A percentile compares a stretch with the other conserved stretches of the same genome.
These are phyloP conservation scores for Chlamydomonas incerta DNA, from an alignment of 139 green algal species.

Conservation along the genomic window DNA sequence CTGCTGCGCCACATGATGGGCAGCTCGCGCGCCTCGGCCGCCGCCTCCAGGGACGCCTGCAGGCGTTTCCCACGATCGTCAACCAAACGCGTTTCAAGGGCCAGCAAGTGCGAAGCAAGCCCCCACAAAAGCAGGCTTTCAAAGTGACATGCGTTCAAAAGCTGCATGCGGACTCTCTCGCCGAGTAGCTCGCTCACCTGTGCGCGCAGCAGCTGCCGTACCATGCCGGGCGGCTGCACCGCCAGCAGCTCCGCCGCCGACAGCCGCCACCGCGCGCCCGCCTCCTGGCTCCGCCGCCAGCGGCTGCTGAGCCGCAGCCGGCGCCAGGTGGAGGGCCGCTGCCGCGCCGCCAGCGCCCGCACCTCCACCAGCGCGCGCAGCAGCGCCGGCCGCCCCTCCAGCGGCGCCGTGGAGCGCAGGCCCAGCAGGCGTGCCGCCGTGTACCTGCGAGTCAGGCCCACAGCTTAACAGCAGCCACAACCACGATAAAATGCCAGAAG, in stretches of 20 bases:
- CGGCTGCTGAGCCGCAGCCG: not conserved
- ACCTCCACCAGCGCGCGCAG: slow-evolving; percentile 20
- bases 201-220: not conserved
- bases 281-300: not conserved
- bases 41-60: slow-evolving; percentile 14
- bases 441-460: too few relatives aligned
- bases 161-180: too few relatives aligned
- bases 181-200: too few relatives aligned
- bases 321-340: slow-evolving; percentile 24
- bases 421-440: slow-evolving; percentile 96
- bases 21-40: slow-evolving; percentile 5
- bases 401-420: slow-evolving; percentile 56
- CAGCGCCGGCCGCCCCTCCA: slow-evolving; percentile 12
- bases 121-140: too few relatives aligned
- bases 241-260: not conserved
- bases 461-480: too few relatives aligned
- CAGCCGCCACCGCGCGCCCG: not conserved
- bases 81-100: too few relatives aligned
- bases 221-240: not conserved
- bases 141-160: too few relatives aligned
- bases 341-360: not conserved
- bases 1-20: slow-evolving; percentile 2
- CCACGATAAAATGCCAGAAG: too few relatives aligned
- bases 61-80: too few relatives aligned
- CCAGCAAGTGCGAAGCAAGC: too few relatives aligned